phyloP scores from a whole-genome alignment of 768 basidiomycete genomes.

The Saitozyma sp. region DNA sequence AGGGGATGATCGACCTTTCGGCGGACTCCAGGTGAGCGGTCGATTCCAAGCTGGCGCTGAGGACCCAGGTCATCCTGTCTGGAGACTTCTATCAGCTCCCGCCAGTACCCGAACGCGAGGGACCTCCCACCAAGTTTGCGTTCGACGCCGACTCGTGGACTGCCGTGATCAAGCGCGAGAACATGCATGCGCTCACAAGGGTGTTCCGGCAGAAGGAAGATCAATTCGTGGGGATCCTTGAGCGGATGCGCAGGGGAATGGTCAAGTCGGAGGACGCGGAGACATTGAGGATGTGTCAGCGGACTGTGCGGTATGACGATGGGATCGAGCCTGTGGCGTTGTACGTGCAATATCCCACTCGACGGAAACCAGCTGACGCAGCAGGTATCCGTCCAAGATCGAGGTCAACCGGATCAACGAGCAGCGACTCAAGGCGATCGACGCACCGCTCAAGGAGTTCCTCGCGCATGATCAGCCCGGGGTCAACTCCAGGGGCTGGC shows the following conservation, averaged over 20 bases:
- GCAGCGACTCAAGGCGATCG: constrained; percentile 23
- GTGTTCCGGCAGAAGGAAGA: constrained; percentile 50
- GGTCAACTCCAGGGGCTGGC: constrained; percentile 27
- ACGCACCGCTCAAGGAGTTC: constrained; percentile 14
- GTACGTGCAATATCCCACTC: constrained; percentile 1
- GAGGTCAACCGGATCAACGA: constrained; percentile 36
- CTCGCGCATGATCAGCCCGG: constrained; percentile 28
- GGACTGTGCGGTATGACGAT: constrained; percentile 31
- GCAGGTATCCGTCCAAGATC: constrained; percentile 32
- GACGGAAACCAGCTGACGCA: constrained; percentile 1
- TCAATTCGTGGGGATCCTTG: constrained; percentile 47
- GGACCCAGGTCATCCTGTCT: constrained; percentile 45
- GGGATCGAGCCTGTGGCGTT: constrained; percentile 43
- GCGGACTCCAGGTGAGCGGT: constrained; percentile 31
- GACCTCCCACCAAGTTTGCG: constrained; percentile 31
- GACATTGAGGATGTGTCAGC: constrained; percentile 26
- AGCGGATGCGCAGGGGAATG: constrained; percentile 46
- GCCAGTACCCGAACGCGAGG: constrained; percentile 45
- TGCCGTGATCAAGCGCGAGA: constrained; percentile 22
- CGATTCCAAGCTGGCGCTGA: too few relatives aligned
- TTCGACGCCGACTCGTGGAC: constrained; percentile 52
- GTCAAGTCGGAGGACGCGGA: constrained; percentile 25
- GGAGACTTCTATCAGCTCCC: constrained; percentile 56
- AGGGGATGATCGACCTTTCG: constrained; percentile 44
- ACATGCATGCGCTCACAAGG: constrained; percentile 40